Evolutionary conservation across 768 basidiomycete species (phyloP).

Genomic region (Tricholoma sp.): DNA sequence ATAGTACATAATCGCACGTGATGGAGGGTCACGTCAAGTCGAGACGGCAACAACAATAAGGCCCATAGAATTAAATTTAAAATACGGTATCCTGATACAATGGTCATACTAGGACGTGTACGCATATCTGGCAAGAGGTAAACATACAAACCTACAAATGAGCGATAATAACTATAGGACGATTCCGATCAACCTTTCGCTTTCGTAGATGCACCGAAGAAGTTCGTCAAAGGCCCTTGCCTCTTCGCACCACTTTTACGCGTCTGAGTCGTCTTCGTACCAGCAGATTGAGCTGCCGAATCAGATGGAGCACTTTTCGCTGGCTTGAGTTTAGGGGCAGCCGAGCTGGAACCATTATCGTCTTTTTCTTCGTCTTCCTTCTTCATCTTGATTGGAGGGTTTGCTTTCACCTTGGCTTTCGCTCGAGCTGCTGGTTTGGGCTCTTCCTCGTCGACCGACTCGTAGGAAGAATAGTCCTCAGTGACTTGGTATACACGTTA

Average conservation of each 20-base stretch:
- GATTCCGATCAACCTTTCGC: constrained; percentile 12
- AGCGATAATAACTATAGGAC: background rate
- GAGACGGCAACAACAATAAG: too few species aligned
- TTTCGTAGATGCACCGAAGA: constrained; percentile 29
- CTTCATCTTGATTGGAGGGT: constrained; percentile 16
- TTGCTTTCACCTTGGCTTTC: constrained; percentile 23
- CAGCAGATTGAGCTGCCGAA: background rate
- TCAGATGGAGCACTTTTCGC: background rate
- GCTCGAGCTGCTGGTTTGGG: constrained; percentile 20
- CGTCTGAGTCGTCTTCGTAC: constrained; percentile 4
- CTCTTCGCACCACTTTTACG: constrained; percentile 11
- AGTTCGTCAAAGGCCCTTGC: constrained; percentile 28
- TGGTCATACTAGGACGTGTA: too few species aligned
- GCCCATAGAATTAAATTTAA: too few species aligned
- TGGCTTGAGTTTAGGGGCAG: constrained; percentile 9
- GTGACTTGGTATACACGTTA: constrained; percentile 39
- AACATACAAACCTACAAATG: background rate
- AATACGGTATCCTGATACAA: too few species aligned
- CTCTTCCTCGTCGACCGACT: constrained; percentile 65
- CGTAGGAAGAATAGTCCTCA: constrained; percentile 78
- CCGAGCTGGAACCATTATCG: background rate
- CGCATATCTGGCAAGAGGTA: background rate
- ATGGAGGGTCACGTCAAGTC: too few species aligned
- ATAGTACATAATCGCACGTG: too few species aligned
- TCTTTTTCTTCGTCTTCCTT: constrained; percentile 15